Base-by-base conservation (phyloP, 805 yeast genomes). In the Grigorovia jiainica region DNA sequence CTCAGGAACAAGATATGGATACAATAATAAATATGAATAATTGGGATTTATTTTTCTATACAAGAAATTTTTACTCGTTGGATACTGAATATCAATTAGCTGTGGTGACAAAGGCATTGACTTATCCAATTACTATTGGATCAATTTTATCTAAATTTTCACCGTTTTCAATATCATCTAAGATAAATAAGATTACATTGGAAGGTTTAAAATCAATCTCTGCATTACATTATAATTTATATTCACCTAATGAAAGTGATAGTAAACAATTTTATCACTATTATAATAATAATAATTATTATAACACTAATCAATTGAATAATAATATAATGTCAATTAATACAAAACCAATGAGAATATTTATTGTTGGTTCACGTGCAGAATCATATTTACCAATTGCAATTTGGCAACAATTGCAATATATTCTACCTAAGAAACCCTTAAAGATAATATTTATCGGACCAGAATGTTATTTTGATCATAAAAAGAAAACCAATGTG, bases 41-140 rank as follows among this genome's bases (percentile, higher is more conserved):
- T 60, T 92, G 98, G 98, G 97, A 92, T 63, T 70, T 92, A 8
- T 90, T 78, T 55, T 82, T 92, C 58, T 92, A 90, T 63, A 90
- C 97, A 0, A 75, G 98, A 60, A 82, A 82, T 53, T 92, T 86
- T 61, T 82, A 79, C 54, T 90, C 97, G 5, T 90, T 92, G 97
- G 95, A 92, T 63, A 84, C 95, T 4, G 96, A 89, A 63, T 90
- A 86, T 67, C 94, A 90, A 63, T 69, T 90, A 57, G 97, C 97
- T 1, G 94, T 95, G 4, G 89, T 87, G 27, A 87, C 97, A 16
- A 92, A 92, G 61, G 84, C 90, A 75, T 73, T 92, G 58, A 84
- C 94, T 41, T 92, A 87, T 63, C 98, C 98, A 35, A 65, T 86
- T 45, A 87, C 98, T 4, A 81, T 92, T 36, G 95, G 86, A 7